A percentile compares a stretch with the other conserved stretches of the same genome.
These are phyloP conservation scores for Trapa bicornis DNA, from an alignment of 345 rosid species.

Conservation along the genomic window DNA sequence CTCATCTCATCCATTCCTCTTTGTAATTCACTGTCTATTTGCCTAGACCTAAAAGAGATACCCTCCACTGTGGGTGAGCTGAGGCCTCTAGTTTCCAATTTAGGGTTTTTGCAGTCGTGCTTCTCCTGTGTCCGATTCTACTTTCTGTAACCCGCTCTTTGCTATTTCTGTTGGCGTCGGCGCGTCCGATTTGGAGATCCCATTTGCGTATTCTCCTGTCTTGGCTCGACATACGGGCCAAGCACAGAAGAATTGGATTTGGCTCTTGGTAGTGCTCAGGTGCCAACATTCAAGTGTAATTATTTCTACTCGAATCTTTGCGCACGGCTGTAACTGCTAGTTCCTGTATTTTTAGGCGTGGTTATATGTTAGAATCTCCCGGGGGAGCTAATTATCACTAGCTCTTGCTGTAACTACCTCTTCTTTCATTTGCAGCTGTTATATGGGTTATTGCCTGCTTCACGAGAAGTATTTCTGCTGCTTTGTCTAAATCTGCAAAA, in stretches of 20 bases:
- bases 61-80: background rate
- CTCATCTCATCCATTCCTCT: constrained; percentile 22
- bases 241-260: constrained; percentile 48
- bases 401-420: no score
- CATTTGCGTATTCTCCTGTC: constrained; percentile 28
- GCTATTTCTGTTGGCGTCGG: constrained; percentile 9
- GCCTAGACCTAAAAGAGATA: no score
- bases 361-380: no score
- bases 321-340: background rate
- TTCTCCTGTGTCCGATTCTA: background rate
- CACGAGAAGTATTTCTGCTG: background rate
- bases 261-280: constrained; percentile 17
- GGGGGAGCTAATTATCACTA: no score
- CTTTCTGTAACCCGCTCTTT: background rate
- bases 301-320: background rate
- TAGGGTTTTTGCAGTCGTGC: constrained; percentile 18
- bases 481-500: background rate
- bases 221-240: constrained; percentile 99
- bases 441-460: background rate
- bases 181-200: constrained; percentile 30
- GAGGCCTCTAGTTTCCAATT: constrained; percentile 5
- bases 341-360: constrained; percentile 7
- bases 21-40: constrained; percentile 21
- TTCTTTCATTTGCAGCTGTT: background rate
- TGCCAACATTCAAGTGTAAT: constrained; percentile 6